Evolutionary conservation across 2,329 filamentous ascomycete species (phyloP).

Genomic region (Geosmithia putterillii): DNA sequence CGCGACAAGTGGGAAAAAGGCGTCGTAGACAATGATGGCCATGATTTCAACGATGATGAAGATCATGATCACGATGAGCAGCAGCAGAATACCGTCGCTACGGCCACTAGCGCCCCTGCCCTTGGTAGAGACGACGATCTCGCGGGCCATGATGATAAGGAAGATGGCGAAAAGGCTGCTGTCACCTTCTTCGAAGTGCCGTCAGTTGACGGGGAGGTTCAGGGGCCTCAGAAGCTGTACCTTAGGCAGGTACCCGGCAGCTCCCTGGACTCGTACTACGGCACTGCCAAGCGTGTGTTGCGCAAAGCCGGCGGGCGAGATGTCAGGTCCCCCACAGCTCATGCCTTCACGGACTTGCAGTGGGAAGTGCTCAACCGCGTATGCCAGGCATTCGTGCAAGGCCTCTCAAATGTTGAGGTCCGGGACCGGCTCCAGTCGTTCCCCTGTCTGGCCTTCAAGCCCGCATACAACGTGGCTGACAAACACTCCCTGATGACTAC

Average conservation of each 20-base stretch:
- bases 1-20: slow-evolving; percentile 60
- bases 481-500: slow-evolving; percentile 41
- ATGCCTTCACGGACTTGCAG: slow-evolving; percentile 29
- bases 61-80: slow-evolving; percentile 15
- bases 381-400: slow-evolving; percentile 39
- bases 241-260: slow-evolving; percentile 30
- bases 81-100: slow-evolving; percentile 1
- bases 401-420: slow-evolving; percentile 35
- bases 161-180: not conserved
- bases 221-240: slow-evolving; percentile 10
- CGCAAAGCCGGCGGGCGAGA: slow-evolving; percentile 37
- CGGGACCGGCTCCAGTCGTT: slow-evolving; percentile 29
- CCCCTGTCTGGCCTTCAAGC: slow-evolving; percentile 30
- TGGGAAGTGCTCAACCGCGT: slow-evolving; percentile 37
- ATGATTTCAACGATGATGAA: slow-evolving; percentile 18
- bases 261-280: slow-evolving; percentile 32
- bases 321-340: slow-evolving; percentile 31
- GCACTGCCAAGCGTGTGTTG: slow-evolving; percentile 34
- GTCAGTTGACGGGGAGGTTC: slow-evolving; percentile 2
- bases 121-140: not conserved
- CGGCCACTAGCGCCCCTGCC: not conserved
- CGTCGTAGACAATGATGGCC: slow-evolving; percentile 19
- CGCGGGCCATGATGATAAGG: not conserved
- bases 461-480: slow-evolving; percentile 11
- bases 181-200: slow-evolving; percentile 10